Evolutionary conservation across 495 filamentous ascomycete genomes (phyloP).

Genomic region (Aspergillus steynii): DNA sequence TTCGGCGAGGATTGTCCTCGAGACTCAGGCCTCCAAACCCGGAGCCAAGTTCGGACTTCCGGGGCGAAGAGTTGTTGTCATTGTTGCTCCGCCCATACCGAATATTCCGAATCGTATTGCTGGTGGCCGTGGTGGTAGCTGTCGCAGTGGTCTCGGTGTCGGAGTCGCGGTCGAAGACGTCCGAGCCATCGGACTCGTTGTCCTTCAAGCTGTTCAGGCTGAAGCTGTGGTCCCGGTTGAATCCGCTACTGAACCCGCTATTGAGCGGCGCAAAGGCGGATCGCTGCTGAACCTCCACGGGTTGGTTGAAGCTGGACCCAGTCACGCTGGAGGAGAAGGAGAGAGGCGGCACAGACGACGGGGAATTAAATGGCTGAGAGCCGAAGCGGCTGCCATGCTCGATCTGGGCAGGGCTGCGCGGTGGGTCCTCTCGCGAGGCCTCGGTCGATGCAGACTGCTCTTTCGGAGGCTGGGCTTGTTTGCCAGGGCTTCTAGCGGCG

Average conservation of each 20-base stretch:
- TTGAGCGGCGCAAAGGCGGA: constrained; percentile 19
- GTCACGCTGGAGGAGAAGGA: constrained; percentile 35
- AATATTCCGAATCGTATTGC: constrained; percentile 42
- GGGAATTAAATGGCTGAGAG: constrained; percentile 23
- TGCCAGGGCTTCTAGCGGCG: constrained; percentile 1
- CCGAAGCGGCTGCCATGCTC: constrained; percentile 16
- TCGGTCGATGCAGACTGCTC: constrained; percentile 2
- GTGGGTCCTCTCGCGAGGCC: background rate
- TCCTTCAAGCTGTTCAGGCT: constrained; percentile 37
- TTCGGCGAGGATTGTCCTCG: constrained; percentile 40
- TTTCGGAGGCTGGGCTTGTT: constrained; percentile 2
- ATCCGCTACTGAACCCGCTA: constrained; percentile 12
- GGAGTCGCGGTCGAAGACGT: constrained; percentile 42
- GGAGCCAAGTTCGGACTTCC: constrained; percentile 37
- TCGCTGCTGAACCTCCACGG: constrained; percentile 26
- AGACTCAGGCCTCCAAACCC: constrained; percentile 44
- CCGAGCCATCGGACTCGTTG: constrained; percentile 34
- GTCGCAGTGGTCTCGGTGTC: constrained; percentile 45
- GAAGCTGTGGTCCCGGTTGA: constrained; percentile 34
- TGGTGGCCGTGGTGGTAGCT: constrained; percentile 35
- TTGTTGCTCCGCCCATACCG: constrained; percentile 32
- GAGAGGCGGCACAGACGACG: constrained; percentile 26
- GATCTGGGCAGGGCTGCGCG: constrained; percentile 14
- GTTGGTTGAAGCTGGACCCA: constrained; percentile 36
- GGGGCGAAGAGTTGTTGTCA: constrained; percentile 32